Conservation (phyloP, 768 basidiomycete species). For the Bullera alba region DNA sequence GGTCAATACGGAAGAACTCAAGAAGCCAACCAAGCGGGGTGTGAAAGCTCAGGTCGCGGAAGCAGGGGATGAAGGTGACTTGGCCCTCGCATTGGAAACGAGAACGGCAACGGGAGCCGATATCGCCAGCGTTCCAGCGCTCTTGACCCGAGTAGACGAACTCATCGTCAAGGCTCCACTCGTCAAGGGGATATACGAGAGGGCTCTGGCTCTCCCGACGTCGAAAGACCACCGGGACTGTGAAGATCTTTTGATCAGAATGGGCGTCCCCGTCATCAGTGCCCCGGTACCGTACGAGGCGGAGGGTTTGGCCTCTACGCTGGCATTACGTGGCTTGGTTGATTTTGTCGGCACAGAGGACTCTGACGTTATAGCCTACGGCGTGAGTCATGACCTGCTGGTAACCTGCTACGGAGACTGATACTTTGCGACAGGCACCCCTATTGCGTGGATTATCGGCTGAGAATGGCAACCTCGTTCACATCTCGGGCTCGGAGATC, state of each 20-base stretch:
- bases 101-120: neutral
- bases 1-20: no score
- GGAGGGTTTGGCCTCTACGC: constrained; percentile 72
- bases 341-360: constrained; percentile 91
- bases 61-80: neutral
- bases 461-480: constrained; percentile 55
- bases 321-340: constrained; percentile 66
- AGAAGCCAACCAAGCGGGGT: no score
- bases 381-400: constrained; percentile 6
- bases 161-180: constrained; percentile 14
- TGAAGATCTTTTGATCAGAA: constrained; percentile 61
- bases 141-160: constrained; percentile 14
- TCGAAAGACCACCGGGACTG: constrained; percentile 62
- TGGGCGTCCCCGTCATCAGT: constrained; percentile 77
- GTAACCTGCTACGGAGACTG: neutral
- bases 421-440: constrained; percentile 52
- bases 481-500: constrained; percentile 61
- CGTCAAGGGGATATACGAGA: constrained; percentile 25
- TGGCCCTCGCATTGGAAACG: neutral
- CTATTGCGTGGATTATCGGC: constrained; percentile 70
- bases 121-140: no score
- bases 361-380: constrained; percentile 37
- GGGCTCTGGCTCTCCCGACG: constrained; percentile 52
- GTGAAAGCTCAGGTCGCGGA: no score
- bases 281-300: constrained; percentile 67